Evolutionary conservation across 768 basidiomycete species (phyloP).

Genomic region (Hydnum rufescens): DNA sequence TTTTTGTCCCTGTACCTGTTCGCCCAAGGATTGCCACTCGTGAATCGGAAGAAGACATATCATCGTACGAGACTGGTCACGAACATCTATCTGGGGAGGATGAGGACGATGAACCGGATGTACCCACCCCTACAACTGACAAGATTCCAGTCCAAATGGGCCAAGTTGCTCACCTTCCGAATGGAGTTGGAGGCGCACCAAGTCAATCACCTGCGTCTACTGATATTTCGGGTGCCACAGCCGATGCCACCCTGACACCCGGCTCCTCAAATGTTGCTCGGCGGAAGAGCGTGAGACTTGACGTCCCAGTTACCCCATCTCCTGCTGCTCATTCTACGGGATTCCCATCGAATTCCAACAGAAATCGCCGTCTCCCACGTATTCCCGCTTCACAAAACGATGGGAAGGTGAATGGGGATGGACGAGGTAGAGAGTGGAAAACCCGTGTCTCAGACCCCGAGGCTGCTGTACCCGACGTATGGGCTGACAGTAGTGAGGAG

Average conservation of each 20-base stretch:
- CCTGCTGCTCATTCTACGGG: too few species aligned
- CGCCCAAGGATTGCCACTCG: neutral
- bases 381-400: neutral
- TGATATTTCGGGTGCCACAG: constrained; percentile 3
- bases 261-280: too few species aligned
- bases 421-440: too few species aligned
- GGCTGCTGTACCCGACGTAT: constrained; percentile 15
- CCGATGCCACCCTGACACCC: constrained; percentile 10
- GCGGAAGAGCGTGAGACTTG: constrained; percentile 60
- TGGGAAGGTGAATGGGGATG: too few species aligned
- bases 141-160: neutral
- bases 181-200: neutral
- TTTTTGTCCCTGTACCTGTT: too few species aligned
- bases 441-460: neutral
- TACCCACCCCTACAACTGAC: neutral
- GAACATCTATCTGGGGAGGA: neutral
- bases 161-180: neutral
- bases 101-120: constrained; percentile 13
- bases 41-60: neutral
- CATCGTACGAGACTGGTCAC: neutral
- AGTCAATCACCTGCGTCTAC: constrained; percentile 11
- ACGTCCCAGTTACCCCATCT: constrained; percentile 31
- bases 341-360: too few species aligned
- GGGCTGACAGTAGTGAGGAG: constrained; percentile 54
- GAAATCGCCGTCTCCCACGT: neutral